Base-by-base conservation (phyloP, 2,329 filamentous ascomycete species). In the Xylariaceae sp. region DNA sequence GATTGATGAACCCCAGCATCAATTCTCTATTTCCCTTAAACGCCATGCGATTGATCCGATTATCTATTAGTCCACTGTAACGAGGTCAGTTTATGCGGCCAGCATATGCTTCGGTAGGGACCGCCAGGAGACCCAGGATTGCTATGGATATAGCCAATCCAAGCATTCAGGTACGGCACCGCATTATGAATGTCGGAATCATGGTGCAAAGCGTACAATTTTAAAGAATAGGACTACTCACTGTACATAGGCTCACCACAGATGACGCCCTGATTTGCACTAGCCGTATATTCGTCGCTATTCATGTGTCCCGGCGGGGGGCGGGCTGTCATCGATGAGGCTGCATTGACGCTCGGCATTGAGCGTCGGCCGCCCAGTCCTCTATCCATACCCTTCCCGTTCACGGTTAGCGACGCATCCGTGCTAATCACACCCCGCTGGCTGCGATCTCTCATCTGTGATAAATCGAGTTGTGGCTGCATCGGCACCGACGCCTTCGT, bases 211-310 rank as follows among this genome's bases (percentile, higher is more conserved):
- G 10, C 19, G n/a, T 10, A 36, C 5, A 4, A 18, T 5, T 18
- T 36, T 5, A 15, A 15, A 12, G 13, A 21, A 13, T 32, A 19
- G 43, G 21, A 39, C 18, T 46, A 55, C 55, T 58, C 26, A 58
- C 55, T 60, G 30, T 77, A 81, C 75, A 81, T 79, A 37, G 72
- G 69, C 51, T 80, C 77, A 39, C 71, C 69, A 44, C 73, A 71
- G 34, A 72, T 71, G 40, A 77, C 71, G 30, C 73, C 72, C 53
- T 76, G 72, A 67, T 78, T 76, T 10, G 71, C 30, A 40, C 43
- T 68, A 63, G 78, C 70, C 55, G 68, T 66, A 65, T 79, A 73
- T 41, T 78, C 76, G 47, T 59, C 60, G 48, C 57, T 65, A 58
- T 59, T 64, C 56, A 63, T 43, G 48, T 63, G 61, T 13, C 67